These are phyloP conservation scores for Xylaria multiplex DNA, from an alignment of 2,329 filamentous ascomycete species.

Conservation along the genomic window DNA sequence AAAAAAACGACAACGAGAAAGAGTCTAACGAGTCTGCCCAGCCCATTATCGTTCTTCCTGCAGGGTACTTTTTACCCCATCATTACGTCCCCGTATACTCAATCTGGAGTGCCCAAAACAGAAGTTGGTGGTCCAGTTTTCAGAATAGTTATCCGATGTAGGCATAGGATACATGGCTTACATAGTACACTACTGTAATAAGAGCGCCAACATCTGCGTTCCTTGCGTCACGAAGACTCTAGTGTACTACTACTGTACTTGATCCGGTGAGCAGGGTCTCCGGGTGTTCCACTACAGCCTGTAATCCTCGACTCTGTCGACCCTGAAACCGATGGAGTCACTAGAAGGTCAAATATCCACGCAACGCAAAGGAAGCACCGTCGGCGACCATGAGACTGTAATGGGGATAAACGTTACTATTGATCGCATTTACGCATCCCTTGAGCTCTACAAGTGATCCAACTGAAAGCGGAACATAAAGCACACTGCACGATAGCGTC, in stretches of 20 bases:
- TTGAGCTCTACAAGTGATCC: constrained; percentile 11
- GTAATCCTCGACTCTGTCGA: constrained; percentile 26
- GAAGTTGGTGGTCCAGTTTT: constrained; percentile 5
- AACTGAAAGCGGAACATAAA: neutral
- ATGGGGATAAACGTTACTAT: constrained; percentile 13
- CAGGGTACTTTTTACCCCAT: constrained; percentile 38
- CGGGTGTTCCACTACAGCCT: constrained; percentile 34
- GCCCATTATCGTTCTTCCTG: constrained; percentile 22
- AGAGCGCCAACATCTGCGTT: constrained; percentile 2
- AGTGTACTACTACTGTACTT: neutral
- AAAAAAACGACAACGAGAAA: constrained; percentile 15
- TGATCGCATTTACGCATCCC: constrained; percentile 9
- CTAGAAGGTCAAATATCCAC: constrained; percentile 5
- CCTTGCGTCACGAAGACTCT: constrained; percentile 1
- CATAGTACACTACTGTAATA: neutral
- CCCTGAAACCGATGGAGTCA: constrained; percentile 30
- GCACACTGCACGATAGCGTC: constrained; percentile 1
- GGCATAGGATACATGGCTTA: constrained; percentile 4
- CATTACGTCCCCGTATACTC: constrained; percentile 12
- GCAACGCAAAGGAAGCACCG: constrained; percentile 3
- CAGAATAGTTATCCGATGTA: constrained; percentile 17
- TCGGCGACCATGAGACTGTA: constrained; percentile 10
- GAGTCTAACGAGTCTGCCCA: constrained; percentile 6
- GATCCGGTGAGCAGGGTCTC: constrained; percentile 30
- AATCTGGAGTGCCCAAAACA: constrained; percentile 14